Evolutionary conservation across 129 eudicot species (phyloP).

Genomic region (Daucus carota): DNA sequence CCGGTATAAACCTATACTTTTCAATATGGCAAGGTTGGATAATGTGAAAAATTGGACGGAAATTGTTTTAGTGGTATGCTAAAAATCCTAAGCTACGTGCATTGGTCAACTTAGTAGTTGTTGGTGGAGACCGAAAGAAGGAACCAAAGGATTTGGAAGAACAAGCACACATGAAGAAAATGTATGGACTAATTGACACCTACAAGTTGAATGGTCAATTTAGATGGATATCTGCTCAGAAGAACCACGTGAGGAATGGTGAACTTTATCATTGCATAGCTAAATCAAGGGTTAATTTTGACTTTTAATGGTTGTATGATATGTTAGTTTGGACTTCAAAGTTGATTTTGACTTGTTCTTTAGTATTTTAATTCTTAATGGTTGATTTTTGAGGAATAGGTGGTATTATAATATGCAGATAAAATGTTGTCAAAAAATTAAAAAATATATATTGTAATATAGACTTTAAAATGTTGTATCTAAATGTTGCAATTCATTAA

Average conservation of each 20-base stretch:
- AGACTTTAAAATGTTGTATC: too few species aligned
- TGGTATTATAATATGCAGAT: too few species aligned
- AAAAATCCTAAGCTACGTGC: constrained; percentile 51
- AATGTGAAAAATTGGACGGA: constrained; percentile 68
- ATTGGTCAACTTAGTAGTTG: constrained; percentile 61
- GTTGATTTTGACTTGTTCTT: too few species aligned
- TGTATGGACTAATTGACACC: constrained; percentile 54
- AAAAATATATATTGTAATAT: too few species aligned
- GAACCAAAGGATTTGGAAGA: constrained; percentile 72
- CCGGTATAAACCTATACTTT: constrained; percentile 56
- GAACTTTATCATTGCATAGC: constrained; percentile 63
- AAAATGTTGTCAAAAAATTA: too few species aligned
- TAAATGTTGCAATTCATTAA: too few species aligned
- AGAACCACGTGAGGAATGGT: constrained; percentile 65
- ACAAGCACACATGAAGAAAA: constrained; percentile 66
- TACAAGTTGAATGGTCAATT: constrained; percentile 60
- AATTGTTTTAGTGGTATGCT: constrained; percentile 63
- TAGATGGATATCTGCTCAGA: constrained; percentile 75
- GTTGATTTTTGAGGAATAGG: too few species aligned
- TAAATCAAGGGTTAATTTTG: constrained; percentile 57
- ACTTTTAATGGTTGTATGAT: too few species aligned
- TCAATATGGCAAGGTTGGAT: constrained; percentile 74
- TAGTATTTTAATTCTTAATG: too few species aligned
- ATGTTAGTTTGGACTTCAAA: too few species aligned
- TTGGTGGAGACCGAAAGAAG: constrained; percentile 73